Evolutionary conservation across 2,329 filamentous ascomycete genomes (phyloP), one percentile per base, ranked within the genome.

Genomic region (Triangularia setosa): DNA sequence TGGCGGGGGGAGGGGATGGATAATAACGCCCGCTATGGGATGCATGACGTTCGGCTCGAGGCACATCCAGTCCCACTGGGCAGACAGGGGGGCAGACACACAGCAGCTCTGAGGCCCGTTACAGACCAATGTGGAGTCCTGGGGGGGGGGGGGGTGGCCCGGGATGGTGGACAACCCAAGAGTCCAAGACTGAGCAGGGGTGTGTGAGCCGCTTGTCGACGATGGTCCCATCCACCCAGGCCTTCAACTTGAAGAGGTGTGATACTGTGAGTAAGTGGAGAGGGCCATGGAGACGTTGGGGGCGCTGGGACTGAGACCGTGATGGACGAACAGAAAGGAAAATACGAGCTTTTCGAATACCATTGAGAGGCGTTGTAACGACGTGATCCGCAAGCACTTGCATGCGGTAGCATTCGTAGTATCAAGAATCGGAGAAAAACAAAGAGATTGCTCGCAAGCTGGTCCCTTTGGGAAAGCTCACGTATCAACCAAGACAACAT

Each of bases 101-200:
- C 71, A 73, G 74, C 72, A 71, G 71, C 73, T 74, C 73, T 68
- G 75, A 76, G 77, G 75, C 75, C 73, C 78, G 78, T 79, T 77
- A 76, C 78, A 79, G 73, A 73, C 70, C 71, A 67, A 58, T 68
- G 68, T 67, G 69, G 69, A 67, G 69, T 68, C 67, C 60, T 62
- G 69, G 68, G 72, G 27, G 27, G 8, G n/a, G 27, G 27, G 27
- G 69, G 68, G 71, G 40, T 48, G 40, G 65, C 66, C 68, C 65
- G 68, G 69, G 70, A 65, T 64, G 58, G 67, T 66, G 69, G 65
- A 63, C 64, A 48, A 21, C n/a, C 40, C 40, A 48, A 48, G 40
- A 48, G 40, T 48, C 18, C 40, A 61, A 53, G 61, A 60, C 60
- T 18, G 60, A 33, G 53, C 56, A 59, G 58, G 63, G 62, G 61